Conservation (phyloP, 208 protist species). For the Leishmania major region DNA sequence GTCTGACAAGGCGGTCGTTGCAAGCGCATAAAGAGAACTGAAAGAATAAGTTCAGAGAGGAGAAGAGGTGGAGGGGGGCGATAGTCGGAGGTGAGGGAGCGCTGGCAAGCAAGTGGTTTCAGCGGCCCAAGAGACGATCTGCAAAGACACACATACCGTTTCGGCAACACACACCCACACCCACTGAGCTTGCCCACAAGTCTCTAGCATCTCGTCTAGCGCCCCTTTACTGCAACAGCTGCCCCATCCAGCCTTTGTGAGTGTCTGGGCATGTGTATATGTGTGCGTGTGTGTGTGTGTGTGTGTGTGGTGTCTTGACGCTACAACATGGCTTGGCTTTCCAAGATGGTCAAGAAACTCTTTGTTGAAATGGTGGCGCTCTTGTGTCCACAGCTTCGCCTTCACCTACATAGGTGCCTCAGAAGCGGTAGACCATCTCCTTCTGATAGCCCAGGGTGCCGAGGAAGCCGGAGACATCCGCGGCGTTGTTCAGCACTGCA, state of each 20-base stretch:
- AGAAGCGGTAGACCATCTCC: slow-evolving; percentile 90
- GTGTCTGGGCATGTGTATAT: neutral
- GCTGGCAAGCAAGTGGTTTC: neutral
- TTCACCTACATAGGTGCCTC: slow-evolving; percentile 6
- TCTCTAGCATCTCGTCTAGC: neutral
- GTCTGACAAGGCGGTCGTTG: neutral
- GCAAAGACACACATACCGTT: neutral
- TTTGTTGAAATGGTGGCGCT: neutral
- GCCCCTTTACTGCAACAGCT: neutral
- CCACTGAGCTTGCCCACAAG: too few relatives aligned
- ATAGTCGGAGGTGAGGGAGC: neutral
- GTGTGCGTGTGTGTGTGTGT: too few relatives aligned
- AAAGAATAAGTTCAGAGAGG: neutral
- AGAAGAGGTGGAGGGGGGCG: neutral
- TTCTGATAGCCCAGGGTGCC: slow-evolving; percentile 76
- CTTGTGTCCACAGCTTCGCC: neutral
- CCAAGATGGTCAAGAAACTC: neutral
- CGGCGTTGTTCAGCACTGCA: slow-evolving; percentile 75
- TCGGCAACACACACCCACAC: neutral
- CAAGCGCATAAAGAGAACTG: neutral
- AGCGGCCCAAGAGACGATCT: neutral
- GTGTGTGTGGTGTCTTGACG: neutral
- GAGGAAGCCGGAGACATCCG: slow-evolving; percentile 76
- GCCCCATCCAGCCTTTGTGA: neutral
- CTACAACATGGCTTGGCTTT: neutral